Conservation (phyloP, 1,284 basidiomycete species). For the Ustilago shanxiensis region DNA sequence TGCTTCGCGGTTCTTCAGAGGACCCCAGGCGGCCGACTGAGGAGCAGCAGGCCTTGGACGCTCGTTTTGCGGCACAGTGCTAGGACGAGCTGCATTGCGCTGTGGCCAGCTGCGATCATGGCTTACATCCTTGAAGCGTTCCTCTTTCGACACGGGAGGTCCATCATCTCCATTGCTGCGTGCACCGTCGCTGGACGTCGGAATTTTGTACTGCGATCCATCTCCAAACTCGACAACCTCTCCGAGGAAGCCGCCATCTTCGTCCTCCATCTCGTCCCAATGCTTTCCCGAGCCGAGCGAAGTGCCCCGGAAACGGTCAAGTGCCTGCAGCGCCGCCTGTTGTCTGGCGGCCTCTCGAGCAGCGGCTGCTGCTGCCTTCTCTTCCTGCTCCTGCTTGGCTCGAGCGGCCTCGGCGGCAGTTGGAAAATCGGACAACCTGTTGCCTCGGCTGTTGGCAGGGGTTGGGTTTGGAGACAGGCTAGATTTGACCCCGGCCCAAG, state of each 20-base stretch:
- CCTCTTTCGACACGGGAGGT: slow-evolving; percentile 60
- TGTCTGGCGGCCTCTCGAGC: slow-evolving; percentile 58
- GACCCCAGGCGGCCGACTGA: slow-evolving; percentile 30
- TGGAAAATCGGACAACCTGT: slow-evolving; percentile 62
- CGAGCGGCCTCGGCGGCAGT: slow-evolving; percentile 66
- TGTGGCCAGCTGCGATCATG: slow-evolving; percentile 66
- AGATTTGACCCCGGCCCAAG: slow-evolving; percentile 58
- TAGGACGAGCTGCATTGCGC: slow-evolving; percentile 16
- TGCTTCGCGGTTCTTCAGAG: slow-evolving; percentile 31
- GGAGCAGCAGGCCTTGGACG: slow-evolving; percentile 23
- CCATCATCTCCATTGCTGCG: slow-evolving; percentile 19
- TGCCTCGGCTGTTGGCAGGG: slow-evolving; percentile 15
- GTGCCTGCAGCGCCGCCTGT: slow-evolving; percentile 54
- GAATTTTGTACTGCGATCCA: slow-evolving; percentile 67
- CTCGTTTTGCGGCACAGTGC: slow-evolving; percentile 11
- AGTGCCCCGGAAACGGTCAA: slow-evolving; percentile 66
- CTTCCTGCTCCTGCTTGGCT: slow-evolving; percentile 64
- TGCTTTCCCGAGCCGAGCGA: slow-evolving; percentile 58
- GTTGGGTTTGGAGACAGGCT: slow-evolving; percentile 26
- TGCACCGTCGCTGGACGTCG: slow-evolving; percentile 42
- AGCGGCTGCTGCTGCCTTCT: slow-evolving; percentile 56
- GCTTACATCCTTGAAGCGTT: slow-evolving; percentile 63
- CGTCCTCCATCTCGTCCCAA: slow-evolving; percentile 69
- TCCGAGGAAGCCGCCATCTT: slow-evolving; percentile 62
- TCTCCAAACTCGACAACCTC: slow-evolving; percentile 69